Base-by-base conservation (phyloP, 345 rosid genomes). In the Draba incana region DNA sequence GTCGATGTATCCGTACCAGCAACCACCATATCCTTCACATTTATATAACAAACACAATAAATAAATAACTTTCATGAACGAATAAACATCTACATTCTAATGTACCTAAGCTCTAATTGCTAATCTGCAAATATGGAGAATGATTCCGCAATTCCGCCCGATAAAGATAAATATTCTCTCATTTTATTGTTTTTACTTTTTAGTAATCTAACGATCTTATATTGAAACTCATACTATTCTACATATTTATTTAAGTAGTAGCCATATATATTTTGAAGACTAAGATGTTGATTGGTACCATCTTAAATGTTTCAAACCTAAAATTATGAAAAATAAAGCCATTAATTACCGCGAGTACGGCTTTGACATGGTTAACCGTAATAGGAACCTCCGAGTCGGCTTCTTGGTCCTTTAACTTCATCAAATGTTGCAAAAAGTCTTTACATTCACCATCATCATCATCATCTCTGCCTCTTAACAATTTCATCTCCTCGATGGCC, bases 341-440 rank as follows among this genome's bases (percentile, higher is more conserved):
- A 23, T n/a, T 48, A 38, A 66, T 42, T 73, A 85, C 90, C 88
- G 66, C 46, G 23, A 87, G 85, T 66, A 87, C 39, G 35, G 90
- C 86, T 78, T 84, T 85, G 77, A 85, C 53, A 35, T 80, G 76
- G 42, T 72, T 57, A 56, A 48, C 55, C 14, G 59, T 75, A 45
- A 72, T 64, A 8, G 88, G 78, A 28, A 85, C 61, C 3, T 81
- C 80, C 2, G 81, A 64, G 63, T 81, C 77, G 23, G 51, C 43
- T 70, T 79, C 84, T 39, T 54, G 80, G 23, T 80, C 81, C 25
- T 64, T 69, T 1, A 74, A 54, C 55, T 75, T 45, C 51, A 80
- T 51, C 45, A 82, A 50, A 58, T 69, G 46, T 35, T 74, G 78
- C 68, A 78, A 61, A 10, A 77, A 68, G 54, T 68, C 67, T 51